phyloP scores from a whole-genome alignment of 768 basidiomycete genomes.

The Xerocomellus dryophilus region DNA sequence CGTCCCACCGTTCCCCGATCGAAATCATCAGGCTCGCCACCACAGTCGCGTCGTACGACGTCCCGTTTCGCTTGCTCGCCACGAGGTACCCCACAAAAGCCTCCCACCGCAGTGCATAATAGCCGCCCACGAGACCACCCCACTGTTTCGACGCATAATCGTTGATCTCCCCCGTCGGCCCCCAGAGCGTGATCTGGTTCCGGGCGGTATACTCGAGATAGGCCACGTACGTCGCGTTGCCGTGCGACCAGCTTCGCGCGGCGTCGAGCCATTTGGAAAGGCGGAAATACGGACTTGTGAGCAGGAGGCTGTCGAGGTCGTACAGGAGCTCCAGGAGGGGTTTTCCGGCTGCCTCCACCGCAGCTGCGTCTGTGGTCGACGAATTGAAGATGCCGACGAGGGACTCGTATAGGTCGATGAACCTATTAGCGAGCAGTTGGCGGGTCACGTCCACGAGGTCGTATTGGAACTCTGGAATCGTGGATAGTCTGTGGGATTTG shows the following conservation, averaged over 20 bases:
- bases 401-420: conserved; percentile 32
- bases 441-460: conserved; percentile 41
- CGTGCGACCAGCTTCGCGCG: conserved; percentile 31
- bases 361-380: conserved; percentile 13
- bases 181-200: conserved; percentile 45
- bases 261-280: conserved; percentile 37
- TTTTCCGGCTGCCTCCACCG: conserved; percentile 23
- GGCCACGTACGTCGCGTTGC: conserved; percentile 30
- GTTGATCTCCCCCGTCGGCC: conserved; percentile 39
- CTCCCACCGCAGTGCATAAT: conserved; percentile 37
- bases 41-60: conserved; percentile 28
- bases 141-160: conserved; percentile 46
- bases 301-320: conserved; percentile 36
- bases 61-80: conserved; percentile 25
- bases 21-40: conserved; percentile 26
- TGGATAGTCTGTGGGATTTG: conserved; percentile 13
- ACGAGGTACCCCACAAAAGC: conserved; percentile 35
- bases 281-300: conserved; percentile 32
- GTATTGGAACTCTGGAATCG: conserved; percentile 35
- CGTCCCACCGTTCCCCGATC: conserved; percentile 34
- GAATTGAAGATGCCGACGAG: conserved; percentile 32
- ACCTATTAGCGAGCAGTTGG: conserved; percentile 39
- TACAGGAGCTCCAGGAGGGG: conserved; percentile 31
- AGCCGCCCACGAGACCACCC: conserved; percentile 38
- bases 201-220: conserved; percentile 40